Conservation (phyloP, 2,329 filamentous ascomycete genomes). For the Alternaria solani region DNA sequence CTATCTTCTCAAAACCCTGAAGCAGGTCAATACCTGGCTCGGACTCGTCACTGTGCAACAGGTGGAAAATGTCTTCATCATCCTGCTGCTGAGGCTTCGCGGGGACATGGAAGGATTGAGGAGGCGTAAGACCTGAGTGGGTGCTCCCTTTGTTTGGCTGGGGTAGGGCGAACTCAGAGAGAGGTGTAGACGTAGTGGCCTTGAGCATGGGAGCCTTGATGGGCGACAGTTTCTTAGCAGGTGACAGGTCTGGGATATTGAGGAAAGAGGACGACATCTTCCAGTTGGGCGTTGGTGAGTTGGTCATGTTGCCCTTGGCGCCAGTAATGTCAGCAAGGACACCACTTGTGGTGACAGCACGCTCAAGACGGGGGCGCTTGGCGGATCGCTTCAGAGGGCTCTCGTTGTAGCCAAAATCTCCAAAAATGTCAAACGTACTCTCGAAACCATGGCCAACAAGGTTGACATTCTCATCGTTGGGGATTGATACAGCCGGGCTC, state of each 20-base stretch:
- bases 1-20: constrained; percentile 79
- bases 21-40: constrained; percentile 74
- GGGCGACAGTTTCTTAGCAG: constrained; percentile 40
- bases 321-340: constrained; percentile 69
- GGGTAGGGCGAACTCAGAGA: constrained; percentile 29
- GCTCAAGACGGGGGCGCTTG: constrained; percentile 68
- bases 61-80: constrained; percentile 64
- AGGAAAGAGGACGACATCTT: constrained; percentile 48
- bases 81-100: constrained; percentile 42
- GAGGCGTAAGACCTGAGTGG: constrained; percentile 33
- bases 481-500: constrained; percentile 71
- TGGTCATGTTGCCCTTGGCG: constrained; percentile 57
- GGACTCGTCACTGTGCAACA: constrained; percentile 66
- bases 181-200: constrained; percentile 36
- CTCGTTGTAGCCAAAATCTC: constrained; percentile 58
- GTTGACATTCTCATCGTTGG: constrained; percentile 65
- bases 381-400: constrained; percentile 71
- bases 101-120: constrained; percentile 42
- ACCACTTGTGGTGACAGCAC: constrained; percentile 68
- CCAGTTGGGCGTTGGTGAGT: constrained; percentile 47
- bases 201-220: constrained; percentile 42
- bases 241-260: constrained; percentile 49
- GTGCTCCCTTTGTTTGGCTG: constrained; percentile 33
- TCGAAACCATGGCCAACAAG: constrained; percentile 59
- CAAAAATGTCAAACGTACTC: constrained; percentile 70